These are phyloP conservation scores for Sordaria brevicollis DNA, from an alignment of 495 filamentous ascomycete genomes.

Conservation along the genomic window DNA sequence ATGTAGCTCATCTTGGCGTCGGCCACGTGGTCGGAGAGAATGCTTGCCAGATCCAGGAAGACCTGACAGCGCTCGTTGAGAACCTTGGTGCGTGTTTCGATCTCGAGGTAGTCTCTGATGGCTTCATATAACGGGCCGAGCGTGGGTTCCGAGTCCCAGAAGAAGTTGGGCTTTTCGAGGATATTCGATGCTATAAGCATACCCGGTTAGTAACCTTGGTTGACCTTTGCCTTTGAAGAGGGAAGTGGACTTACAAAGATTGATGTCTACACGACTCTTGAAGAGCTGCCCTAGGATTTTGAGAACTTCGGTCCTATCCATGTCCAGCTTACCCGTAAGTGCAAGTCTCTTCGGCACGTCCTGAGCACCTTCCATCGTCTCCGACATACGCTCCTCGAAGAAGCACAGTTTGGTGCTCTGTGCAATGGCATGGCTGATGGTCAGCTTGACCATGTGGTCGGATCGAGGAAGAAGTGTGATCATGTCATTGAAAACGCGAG, in stretches of 20 bases:
- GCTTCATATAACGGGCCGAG: slow-evolving; percentile 90
- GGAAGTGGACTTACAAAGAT: slow-evolving; percentile 63
- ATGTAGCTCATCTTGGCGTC: slow-evolving; percentile 88
- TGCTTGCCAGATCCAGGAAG: slow-evolving; percentile 93
- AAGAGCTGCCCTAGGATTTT: slow-evolving; percentile 84
- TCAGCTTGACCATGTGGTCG: slow-evolving; percentile 98
- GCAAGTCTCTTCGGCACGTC: slow-evolving; percentile 83
- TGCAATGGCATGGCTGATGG: slow-evolving; percentile 93
- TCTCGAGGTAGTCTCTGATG: slow-evolving; percentile 95
- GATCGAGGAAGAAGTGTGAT: slow-evolving; percentile 80
- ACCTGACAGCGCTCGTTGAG: slow-evolving; percentile 95
- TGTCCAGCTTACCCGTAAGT: slow-evolving; percentile 78
- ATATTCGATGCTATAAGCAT: slow-evolving; percentile 70
- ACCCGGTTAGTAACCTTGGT: neutral
- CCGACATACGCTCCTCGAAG: slow-evolving; percentile 94
- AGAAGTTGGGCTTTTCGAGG: slow-evolving; percentile 95
- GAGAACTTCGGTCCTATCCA: slow-evolving; percentile 87
- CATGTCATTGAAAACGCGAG: slow-evolving; percentile 97
- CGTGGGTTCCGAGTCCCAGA: slow-evolving; percentile 95
- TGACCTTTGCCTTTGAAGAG: neutral
- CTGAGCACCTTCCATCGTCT: slow-evolving; percentile 87
- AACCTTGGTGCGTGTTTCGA: slow-evolving; percentile 86
- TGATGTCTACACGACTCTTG: slow-evolving; percentile 91
- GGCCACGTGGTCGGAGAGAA: slow-evolving; percentile 81
- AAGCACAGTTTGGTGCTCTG: slow-evolving; percentile 95